A percentile compares a stretch with the other conserved stretches of the same genome.
These are phyloP conservation scores for Pseudotsuga menziesii DNA, from an alignment of 75 land plant genomes.

Conservation along the genomic window DNA sequence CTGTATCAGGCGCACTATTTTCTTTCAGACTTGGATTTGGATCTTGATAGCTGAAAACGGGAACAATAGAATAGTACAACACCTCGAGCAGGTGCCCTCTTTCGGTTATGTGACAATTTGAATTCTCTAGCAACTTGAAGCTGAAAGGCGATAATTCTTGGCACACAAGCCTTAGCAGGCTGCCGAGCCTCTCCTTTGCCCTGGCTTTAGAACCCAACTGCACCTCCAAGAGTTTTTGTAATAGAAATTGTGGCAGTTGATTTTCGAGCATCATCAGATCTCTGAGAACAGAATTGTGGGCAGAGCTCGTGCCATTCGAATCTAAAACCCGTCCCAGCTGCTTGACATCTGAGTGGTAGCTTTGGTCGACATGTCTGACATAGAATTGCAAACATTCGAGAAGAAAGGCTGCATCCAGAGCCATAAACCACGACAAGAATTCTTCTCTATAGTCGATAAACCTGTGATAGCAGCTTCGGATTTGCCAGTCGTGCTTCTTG, in stretches of 20 bases:
- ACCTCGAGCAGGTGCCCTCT: not conserved
- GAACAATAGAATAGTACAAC: not conserved
- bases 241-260: constrained; percentile 58
- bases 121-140: not conserved
- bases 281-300: constrained; percentile 13
- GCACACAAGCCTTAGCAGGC: constrained; percentile 22
- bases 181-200: constrained; percentile 17
- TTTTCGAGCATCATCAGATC: constrained; percentile 56
- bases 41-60: not conserved
- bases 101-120: not conserved
- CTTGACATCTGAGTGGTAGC: no score
- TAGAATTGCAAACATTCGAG: no score
- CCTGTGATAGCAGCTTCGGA: no score
- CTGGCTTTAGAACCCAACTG: constrained; percentile 9
- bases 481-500: no score
- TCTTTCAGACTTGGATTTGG: no score
- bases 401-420: no score
- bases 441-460: no score
- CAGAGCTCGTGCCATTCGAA: no score
- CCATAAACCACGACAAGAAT: no score
- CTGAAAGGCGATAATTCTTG: constrained; percentile 38
- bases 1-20: not conserved
- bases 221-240: constrained; percentile 27
- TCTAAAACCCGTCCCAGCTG: no score
- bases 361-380: no score